A percentile compares a stretch with the other conserved stretches of the same genome.
Evolutionary conservation across 208 protist species (phyloP).

Genomic region (Trichomonas gallinae): DNA sequence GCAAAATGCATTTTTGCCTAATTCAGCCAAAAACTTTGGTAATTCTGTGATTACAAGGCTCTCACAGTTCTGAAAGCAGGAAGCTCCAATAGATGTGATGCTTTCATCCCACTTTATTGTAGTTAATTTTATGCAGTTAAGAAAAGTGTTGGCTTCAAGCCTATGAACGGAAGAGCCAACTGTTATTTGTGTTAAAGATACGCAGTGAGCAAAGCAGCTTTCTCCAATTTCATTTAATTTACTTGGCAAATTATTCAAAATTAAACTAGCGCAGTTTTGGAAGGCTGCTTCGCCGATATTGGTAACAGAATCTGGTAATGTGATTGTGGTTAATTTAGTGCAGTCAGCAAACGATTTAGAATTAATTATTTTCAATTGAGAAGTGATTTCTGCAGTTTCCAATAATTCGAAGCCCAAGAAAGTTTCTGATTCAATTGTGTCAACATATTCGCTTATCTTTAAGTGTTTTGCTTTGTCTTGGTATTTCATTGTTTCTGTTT

Average conservation of each 20-base stretch:
- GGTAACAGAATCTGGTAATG: not conserved
- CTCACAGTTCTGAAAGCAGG: not conserved
- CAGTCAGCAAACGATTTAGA: not conserved
- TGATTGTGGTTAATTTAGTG: not conserved
- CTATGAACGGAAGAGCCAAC: not conserved
- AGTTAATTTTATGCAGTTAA: not conserved
- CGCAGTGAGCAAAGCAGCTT: not conserved
- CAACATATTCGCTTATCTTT: no score
- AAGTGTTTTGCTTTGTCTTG: no score
- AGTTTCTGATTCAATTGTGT: no score
- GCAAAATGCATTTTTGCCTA: not conserved
- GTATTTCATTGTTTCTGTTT: no score
- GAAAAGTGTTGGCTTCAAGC: not conserved
- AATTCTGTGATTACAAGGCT: not conserved
- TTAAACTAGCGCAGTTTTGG: not conserved
- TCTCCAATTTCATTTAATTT: not conserved
- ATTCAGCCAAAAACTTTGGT: not conserved
- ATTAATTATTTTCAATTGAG: not conserved
- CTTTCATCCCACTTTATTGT: not conserved
- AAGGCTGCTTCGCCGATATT: not conserved
- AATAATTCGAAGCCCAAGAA: no score
- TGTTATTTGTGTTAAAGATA: not conserved
- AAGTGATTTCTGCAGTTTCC: no score
- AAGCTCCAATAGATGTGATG: not conserved
- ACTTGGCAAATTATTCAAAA: not conserved